phyloP scores from a whole-genome alignment of 495 filamentous ascomycete species.

The Hapsidospora chrysogenum region DNA sequence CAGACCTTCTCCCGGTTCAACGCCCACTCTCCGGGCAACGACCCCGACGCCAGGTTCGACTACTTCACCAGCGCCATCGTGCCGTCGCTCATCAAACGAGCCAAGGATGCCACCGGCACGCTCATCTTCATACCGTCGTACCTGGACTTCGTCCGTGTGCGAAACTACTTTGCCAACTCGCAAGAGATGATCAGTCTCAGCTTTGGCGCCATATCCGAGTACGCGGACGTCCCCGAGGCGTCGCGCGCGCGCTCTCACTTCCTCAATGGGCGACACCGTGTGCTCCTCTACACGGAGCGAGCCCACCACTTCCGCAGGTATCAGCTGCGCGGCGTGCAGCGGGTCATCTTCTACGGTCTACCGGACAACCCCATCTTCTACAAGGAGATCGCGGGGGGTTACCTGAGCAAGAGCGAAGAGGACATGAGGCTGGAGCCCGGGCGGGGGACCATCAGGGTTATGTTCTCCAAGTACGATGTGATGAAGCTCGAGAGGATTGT shows the following conservation, averaged over 20 bases:
- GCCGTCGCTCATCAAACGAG: constrained; percentile 48
- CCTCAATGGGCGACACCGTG: constrained; percentile 57
- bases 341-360: constrained; percentile 69
- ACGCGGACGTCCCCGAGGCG: constrained; percentile 57
- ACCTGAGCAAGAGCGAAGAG: constrained; percentile 38
- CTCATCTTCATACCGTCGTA: constrained; percentile 83
- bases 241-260: constrained; percentile 79
- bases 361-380: constrained; percentile 86
- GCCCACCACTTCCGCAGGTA: constrained; percentile 89
- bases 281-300: constrained; percentile 82
- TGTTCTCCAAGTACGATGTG: constrained; percentile 82
- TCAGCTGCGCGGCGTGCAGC: constrained; percentile 58
- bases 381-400: constrained; percentile 65
- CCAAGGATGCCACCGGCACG: constrained; percentile 37
- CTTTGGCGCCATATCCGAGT: constrained; percentile 79
- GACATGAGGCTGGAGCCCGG: constrained; percentile 30
- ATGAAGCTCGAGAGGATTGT: constrained; percentile 81
- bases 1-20: constrained; percentile 91
- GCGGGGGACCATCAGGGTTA: constrained; percentile 41
- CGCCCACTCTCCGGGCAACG: constrained; percentile 42
- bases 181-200: constrained; percentile 48
- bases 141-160: constrained; percentile 81
- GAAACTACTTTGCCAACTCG: constrained; percentile 77
- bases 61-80: constrained; percentile 72
- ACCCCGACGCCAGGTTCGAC: constrained; percentile 82